A percentile compares a stretch with the other conserved stretches of the same genome.
Evolutionary conservation across 768 basidiomycete genomes (phyloP).

Genomic region (Kwoniella newhampshirensis): DNA sequence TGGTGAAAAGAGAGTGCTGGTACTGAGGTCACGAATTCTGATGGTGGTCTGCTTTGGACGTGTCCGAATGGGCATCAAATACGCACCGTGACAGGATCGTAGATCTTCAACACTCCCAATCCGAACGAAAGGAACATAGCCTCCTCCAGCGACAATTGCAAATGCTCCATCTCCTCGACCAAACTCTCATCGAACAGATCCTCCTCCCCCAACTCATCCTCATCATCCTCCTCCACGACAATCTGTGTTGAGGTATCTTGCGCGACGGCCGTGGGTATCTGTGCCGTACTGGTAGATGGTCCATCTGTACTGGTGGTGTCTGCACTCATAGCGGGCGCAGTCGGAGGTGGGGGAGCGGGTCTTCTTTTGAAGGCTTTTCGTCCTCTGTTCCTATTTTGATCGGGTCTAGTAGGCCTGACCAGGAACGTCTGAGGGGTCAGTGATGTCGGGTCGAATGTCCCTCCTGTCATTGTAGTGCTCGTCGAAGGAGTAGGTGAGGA

Average conservation of each 20-base stretch:
- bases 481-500: constrained; percentile 16
- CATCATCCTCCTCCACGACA: constrained; percentile 51
- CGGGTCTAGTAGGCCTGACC: constrained; percentile 49
- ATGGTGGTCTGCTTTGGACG: no score
- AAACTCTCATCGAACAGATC: constrained; percentile 57
- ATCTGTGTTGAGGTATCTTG: neutral
- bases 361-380: constrained; percentile 38
- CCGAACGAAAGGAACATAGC: constrained; percentile 85
- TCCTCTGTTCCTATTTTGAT: constrained; percentile 41
- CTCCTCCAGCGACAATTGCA: constrained; percentile 84
- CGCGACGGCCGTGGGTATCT: neutral
- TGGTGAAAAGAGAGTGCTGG: no score
- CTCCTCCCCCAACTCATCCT: constrained; percentile 52
- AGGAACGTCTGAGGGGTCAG: constrained; percentile 51
- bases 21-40: no score
- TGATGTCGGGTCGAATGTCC: constrained; percentile 31
- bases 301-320: neutral
- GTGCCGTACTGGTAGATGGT: neutral
- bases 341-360: constrained; percentile 14
- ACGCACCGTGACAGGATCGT: constrained; percentile 67
- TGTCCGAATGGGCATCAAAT: constrained; percentile 8
- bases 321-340: neutral
- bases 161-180: constrained; percentile 76
- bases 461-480: constrained; percentile 4
- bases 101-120: constrained; percentile 73